phyloP scores from a whole-genome alignment of 768 basidiomycete species.

The Auriscalpium microsporum region DNA sequence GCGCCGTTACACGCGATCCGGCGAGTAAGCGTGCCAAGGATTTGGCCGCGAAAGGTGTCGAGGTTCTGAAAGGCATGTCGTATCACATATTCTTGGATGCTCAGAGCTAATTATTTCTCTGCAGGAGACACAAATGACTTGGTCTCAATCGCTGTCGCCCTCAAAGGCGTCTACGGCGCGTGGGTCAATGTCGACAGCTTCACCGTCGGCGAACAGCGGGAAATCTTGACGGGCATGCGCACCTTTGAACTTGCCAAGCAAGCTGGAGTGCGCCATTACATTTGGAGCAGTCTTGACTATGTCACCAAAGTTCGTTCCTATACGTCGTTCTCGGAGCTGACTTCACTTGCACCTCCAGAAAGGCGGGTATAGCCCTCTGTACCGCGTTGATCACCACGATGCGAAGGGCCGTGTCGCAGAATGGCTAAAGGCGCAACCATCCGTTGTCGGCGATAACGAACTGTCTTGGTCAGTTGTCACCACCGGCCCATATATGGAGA shows the following conservation, averaged over 20 bases:
- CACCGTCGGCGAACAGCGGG: conserved; percentile 32
- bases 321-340: too few relatives aligned
- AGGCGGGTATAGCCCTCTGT: conserved; percentile 17
- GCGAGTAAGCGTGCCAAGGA: conserved; percentile 25
- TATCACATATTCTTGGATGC: background rate
- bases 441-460: conserved; percentile 19
- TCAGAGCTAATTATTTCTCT: background rate
- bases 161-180: conserved; percentile 22
- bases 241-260: conserved; percentile 33
- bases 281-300: conserved; percentile 35
- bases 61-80: conserved; percentile 26
- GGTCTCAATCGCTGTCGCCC: background rate
- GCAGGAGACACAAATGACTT: conserved; percentile 5
- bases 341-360: conserved; percentile 12
- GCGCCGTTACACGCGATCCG: conserved; percentile 31
- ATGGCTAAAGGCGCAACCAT: conserved; percentile 26
- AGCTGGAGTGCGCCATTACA: conserved; percentile 26
- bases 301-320: conserved; percentile 24
- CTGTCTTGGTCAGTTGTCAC: conserved; percentile 29
- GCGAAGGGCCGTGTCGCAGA: conserved; percentile 31
- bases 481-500: conserved; percentile 33
- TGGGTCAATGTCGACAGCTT: conserved; percentile 28
- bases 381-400: conserved; percentile 30
- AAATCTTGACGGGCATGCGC: conserved; percentile 30
- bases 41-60: conserved; percentile 27